Evolutionary conservation across 2,329 filamentous ascomycete genomes (phyloP).

Genomic region (Colletotrichum tropicale): DNA sequence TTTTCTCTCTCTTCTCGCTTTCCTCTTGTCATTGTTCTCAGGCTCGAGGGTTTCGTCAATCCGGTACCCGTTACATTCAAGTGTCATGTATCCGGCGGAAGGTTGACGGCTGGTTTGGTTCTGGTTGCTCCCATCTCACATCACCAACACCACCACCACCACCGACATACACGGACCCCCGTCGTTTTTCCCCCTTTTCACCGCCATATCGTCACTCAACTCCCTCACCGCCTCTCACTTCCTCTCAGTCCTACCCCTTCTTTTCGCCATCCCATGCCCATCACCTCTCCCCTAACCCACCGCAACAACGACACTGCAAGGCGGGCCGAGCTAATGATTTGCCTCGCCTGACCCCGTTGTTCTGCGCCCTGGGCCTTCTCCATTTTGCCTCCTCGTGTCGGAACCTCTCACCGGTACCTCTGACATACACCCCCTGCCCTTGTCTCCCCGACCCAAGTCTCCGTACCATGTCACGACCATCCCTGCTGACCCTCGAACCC

Average conservation of each 20-base stretch:
- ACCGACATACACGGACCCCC: not conserved
- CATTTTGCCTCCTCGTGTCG: not conserved
- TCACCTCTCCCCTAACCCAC: constrained; percentile 6
- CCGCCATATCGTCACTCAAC: not conserved
- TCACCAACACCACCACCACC: not conserved
- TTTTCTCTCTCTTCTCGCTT: not conserved
- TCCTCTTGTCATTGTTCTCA: not conserved
- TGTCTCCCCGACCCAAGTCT: constrained; percentile 9
- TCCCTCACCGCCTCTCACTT: constrained; percentile 1
- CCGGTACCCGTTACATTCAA: not conserved
- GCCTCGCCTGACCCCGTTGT: constrained; percentile 10
- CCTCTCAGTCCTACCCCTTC: not conserved
- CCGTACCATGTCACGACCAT: not conserved
- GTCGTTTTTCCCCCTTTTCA: not conserved
- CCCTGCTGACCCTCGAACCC: constrained; percentile 8
- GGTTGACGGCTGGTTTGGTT: not conserved
- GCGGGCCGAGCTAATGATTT: constrained; percentile 19
- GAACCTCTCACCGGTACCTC: constrained; percentile 12
- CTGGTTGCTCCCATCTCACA: not conserved
- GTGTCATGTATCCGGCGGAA: not conserved
- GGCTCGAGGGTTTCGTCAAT: not conserved
- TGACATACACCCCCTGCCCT: constrained; percentile 1
- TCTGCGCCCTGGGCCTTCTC: not conserved
- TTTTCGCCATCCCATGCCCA: not conserved
- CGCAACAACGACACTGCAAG: not conserved